phyloP scores from a whole-genome alignment of 345 rosid genomes.

The Citrus medica region DNA sequence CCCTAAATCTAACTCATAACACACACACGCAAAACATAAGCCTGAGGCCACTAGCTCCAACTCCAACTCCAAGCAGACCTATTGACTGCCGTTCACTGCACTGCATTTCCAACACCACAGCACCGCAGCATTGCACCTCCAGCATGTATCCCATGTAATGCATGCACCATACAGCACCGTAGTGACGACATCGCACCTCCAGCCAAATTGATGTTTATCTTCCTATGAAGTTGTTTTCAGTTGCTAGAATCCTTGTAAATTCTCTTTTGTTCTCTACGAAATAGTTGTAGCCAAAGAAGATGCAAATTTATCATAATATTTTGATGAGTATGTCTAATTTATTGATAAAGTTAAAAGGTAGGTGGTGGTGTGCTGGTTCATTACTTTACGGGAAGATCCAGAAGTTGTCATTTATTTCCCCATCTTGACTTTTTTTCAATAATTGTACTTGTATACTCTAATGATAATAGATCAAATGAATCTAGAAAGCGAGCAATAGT shows the following conservation, averaged over 20 bases:
- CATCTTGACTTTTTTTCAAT: not conserved
- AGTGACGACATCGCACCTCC: not conserved
- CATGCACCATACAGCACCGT: no score
- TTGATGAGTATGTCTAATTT: constrained; percentile 60
- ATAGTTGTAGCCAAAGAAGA: constrained; percentile 57
- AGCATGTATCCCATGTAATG: no score
- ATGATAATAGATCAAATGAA: not conserved
- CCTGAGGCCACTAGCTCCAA: no score
- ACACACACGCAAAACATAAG: no score
- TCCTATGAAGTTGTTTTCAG: not conserved
- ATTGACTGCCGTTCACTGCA: no score
- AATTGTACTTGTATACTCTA: not conserved
- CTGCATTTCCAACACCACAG: no score
- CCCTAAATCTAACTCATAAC: no score
- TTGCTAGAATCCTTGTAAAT: not conserved
- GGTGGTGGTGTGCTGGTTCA: constrained; percentile 70
- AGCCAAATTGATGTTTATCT: not conserved
- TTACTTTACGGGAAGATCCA: constrained; percentile 68
- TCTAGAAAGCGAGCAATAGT: not conserved
- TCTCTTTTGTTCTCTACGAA: constrained; percentile 2
- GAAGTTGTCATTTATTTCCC: constrained; percentile 47
- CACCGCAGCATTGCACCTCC: no score
- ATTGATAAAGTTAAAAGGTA: constrained; percentile 60
- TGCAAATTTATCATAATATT: constrained; percentile 49
- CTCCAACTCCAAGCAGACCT: no score